A percentile compares a stretch with the other conserved stretches of the same genome.
phyloP scores from a whole-genome alignment of 2,329 filamentous ascomycete species.

The Fusarium caatingaense region DNA sequence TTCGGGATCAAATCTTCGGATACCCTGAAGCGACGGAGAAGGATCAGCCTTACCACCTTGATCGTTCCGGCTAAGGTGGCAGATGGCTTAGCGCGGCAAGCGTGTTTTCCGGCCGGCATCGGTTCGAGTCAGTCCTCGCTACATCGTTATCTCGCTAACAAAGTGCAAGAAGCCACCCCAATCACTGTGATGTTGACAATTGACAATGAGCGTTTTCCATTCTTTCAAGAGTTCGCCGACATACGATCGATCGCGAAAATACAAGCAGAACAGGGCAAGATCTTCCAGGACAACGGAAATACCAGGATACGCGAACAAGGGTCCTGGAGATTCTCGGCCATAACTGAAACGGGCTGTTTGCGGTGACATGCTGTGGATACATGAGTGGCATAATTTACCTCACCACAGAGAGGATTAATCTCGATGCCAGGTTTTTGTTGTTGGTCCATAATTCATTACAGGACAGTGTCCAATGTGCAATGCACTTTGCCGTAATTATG shows the following conservation, averaged over 20 bases:
- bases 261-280: background rate
- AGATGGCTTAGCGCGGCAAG: background rate
- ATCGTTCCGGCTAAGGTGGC: background rate
- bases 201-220: background rate
- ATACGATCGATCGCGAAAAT: background rate
- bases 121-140: background rate
- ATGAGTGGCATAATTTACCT: background rate
- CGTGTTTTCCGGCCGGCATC: background rate
- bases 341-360: background rate
- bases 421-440: background rate
- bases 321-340: background rate
- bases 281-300: background rate
- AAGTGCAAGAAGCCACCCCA: background rate
- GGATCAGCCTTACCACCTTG: background rate
- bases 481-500: background rate
- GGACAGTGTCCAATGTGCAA: background rate
- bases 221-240: background rate
- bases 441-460: conserved; percentile 12
- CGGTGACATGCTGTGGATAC: conserved; percentile 2
- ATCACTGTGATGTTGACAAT: background rate
- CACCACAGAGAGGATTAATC: background rate
- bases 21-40: too few species aligned
- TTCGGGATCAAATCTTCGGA: too few species aligned
- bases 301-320: background rate
- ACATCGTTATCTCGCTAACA: background rate